Conservation (phyloP, 345 rosid genomes). For the Raphanus sativus region DNA sequence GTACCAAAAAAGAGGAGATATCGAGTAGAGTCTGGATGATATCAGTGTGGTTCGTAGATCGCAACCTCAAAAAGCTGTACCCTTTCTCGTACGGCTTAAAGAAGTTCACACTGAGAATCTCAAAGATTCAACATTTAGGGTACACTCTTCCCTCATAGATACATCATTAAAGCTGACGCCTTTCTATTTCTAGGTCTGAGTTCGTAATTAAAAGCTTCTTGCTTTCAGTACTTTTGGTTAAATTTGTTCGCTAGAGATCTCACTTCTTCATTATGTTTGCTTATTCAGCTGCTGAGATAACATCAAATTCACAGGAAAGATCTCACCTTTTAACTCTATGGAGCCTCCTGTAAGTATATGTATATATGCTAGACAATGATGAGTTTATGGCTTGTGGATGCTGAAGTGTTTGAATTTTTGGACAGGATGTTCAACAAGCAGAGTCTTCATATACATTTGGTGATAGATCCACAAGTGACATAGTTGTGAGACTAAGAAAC, state of each 20-base stretch:
- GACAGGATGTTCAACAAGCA: constrained; percentile 41
- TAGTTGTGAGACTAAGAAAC: constrained; percentile 83
- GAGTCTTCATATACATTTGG: constrained; percentile 55
- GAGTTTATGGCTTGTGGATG: not conserved
- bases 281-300: constrained; percentile 20
- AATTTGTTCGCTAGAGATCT: not conserved
- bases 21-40: constrained; percentile 25
- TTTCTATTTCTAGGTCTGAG: constrained; percentile 33
- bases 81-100: not conserved
- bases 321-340: constrained; percentile 12
- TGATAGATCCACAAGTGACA: constrained; percentile 79
- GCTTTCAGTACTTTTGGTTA: constrained; percentile 17
- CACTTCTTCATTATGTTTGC: not conserved
- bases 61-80: constrained; percentile 24
- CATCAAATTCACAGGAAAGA: not conserved
- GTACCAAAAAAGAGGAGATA: constrained; percentile 9
- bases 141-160: constrained; percentile 14
- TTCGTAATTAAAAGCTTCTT: constrained; percentile 9
- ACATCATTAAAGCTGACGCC: not conserved
- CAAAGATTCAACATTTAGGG: constrained; percentile 34
- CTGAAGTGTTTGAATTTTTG: not conserved
- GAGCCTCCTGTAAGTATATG: constrained; percentile 34
- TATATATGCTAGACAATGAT: not conserved
- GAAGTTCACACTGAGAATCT: constrained; percentile 17
- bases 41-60: constrained; percentile 25